Evolutionary conservation across 2,329 filamentous ascomycete genomes (phyloP), one percentile per base, ranked within the genome.

Genomic region (Teratosphaeria pseudoeucalypti): DNA sequence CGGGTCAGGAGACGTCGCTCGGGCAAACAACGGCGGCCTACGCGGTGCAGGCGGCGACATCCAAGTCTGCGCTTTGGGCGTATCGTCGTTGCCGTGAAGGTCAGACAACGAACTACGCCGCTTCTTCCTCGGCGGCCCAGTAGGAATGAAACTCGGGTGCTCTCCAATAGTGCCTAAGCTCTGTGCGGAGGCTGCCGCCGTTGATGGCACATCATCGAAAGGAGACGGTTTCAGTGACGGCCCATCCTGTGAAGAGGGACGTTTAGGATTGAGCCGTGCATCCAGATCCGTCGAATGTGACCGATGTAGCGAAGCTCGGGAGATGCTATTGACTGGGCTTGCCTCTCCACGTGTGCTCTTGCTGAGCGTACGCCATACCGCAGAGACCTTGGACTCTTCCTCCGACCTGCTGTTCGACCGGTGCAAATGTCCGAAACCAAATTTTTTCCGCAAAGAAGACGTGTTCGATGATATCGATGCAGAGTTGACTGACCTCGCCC

Each of bases 101-200:
- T 97, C 92, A 4, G 92, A 96, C 52, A 97, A 77, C 29, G 92
- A 96, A 75, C 92, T 96, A 71, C 92, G 86, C 58, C 92, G 83
- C 77, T 95, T 96, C 76, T 86, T 92, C 71, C 82, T 85, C 53
- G 78, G 75, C n/a, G 73, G 73, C 63, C 68, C 71, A 14, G 71
- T 77, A 12, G 72, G 70, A 55, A 74, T 72, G 70, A 78, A 75
- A 72, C 77, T 77, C 16, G 71, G 68, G 58, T 71, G 69, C 59
- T 76, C 78, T 65, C 75, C 79, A 68, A 79, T 85, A 6, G 80
- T 81, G 23, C 76, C 77, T 37, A 83, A 70, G 11, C 70, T 68
- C 26, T 19, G 34, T 23, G 53, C 34, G 10, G 53, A 37, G 27
- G 29, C 14, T 32, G 27, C 54, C 23, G n/a, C 57, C 57, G 60